Evolutionary conservation across 768 basidiomycete species (phyloP), one percentile per base, ranked within the genome.

Genomic region (Podaxis rugospora): DNA sequence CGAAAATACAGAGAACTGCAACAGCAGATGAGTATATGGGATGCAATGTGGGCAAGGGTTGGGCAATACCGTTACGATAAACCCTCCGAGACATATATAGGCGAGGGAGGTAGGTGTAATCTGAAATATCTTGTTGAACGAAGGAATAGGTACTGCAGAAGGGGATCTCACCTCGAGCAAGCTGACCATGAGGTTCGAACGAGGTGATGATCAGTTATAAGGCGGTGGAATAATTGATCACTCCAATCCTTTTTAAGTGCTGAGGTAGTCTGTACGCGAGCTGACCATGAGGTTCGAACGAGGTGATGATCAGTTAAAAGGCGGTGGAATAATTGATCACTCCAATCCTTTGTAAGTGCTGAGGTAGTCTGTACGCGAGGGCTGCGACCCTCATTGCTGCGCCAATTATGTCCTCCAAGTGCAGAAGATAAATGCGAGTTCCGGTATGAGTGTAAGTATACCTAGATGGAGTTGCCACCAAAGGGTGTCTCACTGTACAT

Each of bases 1-100:
- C 3, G 93, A 93, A 37, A 91, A 76, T 80, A 93, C 83, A 28
- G 91, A 92, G 71, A 95, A 95, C 91, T 93, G 51, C n/a, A 28
- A 47, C 14, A 25, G 21, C 6, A 11, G 21, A 21, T 52, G 50
- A 35, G 51, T 14, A 47, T 13, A 39, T 44, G 53, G 21, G 55
- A 13, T 40, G 36, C 11, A 36, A 18, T 11, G 11, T 49, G 36
- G 46, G 14, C 42, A 42, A 18, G 60, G 21, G 51, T 27, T 51
- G 23, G 56, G 35, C 60, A 73, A 42, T 58, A 79, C 78, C 10
- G 72, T 71, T 16, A 80, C 78, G 3, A 78, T 74, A 63, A 80
- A 79, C 27, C 79, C 87, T 3, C 87, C 88, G 0, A 89, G 69
- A 60, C 83, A 82, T 23, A 84, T 83, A 65, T 89, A 89, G 9